Percentiles rank a stretch among this genome's conserved stretches.
Conservation (phyloP, 805 yeast species). For the Hemisphaericaspora nanyangensis region DNA sequence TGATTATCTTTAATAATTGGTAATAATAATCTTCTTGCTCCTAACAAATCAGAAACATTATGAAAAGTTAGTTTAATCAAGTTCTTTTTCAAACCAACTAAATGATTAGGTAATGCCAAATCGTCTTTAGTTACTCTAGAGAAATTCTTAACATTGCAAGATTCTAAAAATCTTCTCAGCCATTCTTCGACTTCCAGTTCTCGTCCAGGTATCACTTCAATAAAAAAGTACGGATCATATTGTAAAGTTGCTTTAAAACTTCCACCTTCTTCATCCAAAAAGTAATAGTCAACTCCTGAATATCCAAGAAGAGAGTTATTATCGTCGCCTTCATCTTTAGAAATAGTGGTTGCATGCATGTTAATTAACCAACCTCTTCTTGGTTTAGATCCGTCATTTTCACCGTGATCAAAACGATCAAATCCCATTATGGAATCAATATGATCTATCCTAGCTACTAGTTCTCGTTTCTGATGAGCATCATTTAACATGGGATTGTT, state of each 20-base stretch:
- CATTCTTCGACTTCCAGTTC: conserved; percentile 85
- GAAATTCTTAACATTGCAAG: conserved; percentile 50
- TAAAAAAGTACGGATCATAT: conserved; percentile 82
- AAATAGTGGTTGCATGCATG: conserved; percentile 82
- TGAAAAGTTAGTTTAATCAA: conserved; percentile 69
- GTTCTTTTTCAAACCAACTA: conserved; percentile 66
- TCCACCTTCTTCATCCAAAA: conserved; percentile 95
- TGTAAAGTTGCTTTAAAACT: conserved; percentile 81
- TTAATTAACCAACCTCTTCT: conserved; percentile 88
- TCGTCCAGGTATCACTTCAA: conserved; percentile 56
- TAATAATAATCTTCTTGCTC: conserved; percentile 63
- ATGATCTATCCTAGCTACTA: conserved; percentile 57
- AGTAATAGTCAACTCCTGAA: conserved; percentile 91
- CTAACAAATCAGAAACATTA: conserved; percentile 67
- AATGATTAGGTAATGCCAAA: conserved; percentile 76
- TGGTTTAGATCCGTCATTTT: conserved; percentile 44
- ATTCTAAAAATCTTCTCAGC: conserved; percentile 63
- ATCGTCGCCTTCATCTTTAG: conserved; percentile 56
- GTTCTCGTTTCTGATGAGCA: conserved; percentile 45
- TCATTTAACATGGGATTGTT: conserved; percentile 35
- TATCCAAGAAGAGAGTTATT: conserved; percentile 62
- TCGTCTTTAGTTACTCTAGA: conserved; percentile 70
- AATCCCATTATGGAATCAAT: conserved; percentile 88
- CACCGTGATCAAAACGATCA: conserved; percentile 68
- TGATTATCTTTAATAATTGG: conserved; percentile 73